Percentiles rank a stretch among this genome's conserved stretches.
phyloP scores from a whole-genome alignment of 192 early-diverging fungal genomes.

The Coemansia sp. region DNA sequence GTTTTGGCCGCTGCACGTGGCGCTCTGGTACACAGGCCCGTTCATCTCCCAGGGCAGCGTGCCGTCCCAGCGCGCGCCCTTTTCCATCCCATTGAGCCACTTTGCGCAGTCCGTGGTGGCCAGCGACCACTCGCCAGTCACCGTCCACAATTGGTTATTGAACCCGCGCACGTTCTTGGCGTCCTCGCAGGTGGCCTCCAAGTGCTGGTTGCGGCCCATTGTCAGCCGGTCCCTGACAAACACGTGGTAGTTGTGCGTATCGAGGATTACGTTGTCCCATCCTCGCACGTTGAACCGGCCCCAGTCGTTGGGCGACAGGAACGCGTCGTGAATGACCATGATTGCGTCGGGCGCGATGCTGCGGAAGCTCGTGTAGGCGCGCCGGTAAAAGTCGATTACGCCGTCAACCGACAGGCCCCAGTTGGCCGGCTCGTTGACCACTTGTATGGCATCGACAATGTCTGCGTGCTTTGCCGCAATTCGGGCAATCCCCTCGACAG shows the following conservation, averaged over 20 bases:
- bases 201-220: slow-evolving; percentile 25
- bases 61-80: slow-evolving; percentile 62
- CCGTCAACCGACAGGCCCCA: slow-evolving; percentile 39
- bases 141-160: slow-evolving; percentile 46
- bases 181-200: slow-evolving; percentile 37
- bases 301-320: slow-evolving; percentile 44
- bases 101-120: slow-evolving; percentile 69
- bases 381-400: slow-evolving; percentile 42
- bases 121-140: slow-evolving; percentile 71
- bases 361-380: slow-evolving; percentile 37
- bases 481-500: slow-evolving; percentile 50
- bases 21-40: slow-evolving; percentile 38
- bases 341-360: slow-evolving; percentile 26
- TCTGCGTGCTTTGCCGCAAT: slow-evolving; percentile 34
- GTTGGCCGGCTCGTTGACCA: slow-evolving; percentile 52
- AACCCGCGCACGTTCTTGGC: slow-evolving; percentile 32
- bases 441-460: slow-evolving; percentile 41
- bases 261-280: slow-evolving; percentile 50
- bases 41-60: slow-evolving; percentile 47
- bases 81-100: slow-evolving; percentile 64
- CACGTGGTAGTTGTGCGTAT: slow-evolving; percentile 54
- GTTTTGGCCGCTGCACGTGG: slow-evolving; percentile 54
- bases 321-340: slow-evolving; percentile 49
- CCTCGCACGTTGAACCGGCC: slow-evolving; percentile 23
- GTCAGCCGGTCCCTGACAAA: slow-evolving; percentile 43